Conservation (phyloP, 1,139 yeast genomes). For the Yamadazyma jaroonii region DNA sequence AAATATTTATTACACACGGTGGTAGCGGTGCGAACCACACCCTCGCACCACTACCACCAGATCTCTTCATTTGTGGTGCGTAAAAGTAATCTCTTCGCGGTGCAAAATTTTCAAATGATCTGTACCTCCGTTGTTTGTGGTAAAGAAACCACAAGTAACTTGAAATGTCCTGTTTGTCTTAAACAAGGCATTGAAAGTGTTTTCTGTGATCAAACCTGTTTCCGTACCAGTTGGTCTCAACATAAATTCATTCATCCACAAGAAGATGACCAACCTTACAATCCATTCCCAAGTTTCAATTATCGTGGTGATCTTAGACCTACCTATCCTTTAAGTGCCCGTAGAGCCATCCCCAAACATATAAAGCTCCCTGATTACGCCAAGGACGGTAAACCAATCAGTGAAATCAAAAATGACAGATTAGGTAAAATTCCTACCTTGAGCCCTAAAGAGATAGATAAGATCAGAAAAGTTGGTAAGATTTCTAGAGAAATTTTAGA, state of each 20-base stretch:
- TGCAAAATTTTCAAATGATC: constrained; percentile 13
- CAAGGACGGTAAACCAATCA: constrained; percentile 68
- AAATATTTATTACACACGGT: too few species aligned
- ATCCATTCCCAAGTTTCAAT: constrained; percentile 80
- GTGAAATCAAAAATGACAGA: constrained; percentile 75
- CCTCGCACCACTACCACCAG: background rate
- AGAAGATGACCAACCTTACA: constrained; percentile 51
- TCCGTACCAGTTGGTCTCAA: constrained; percentile 68
- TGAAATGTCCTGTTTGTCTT: constrained; percentile 91
- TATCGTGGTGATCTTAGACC: constrained; percentile 80
- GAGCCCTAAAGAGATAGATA: constrained; percentile 63
- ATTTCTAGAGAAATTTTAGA: constrained; percentile 89
- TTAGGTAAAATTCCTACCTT: constrained; percentile 62
- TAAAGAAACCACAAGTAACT: constrained; percentile 65
- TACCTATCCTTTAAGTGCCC: constrained; percentile 74
- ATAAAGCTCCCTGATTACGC: constrained; percentile 87
- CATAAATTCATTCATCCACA: constrained; percentile 51
- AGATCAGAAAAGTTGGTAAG: constrained; percentile 68
- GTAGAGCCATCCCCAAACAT: constrained; percentile 66
- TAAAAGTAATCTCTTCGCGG: background rate
- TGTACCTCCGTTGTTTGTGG: constrained; percentile 86
- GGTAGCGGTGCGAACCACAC: too few species aligned
- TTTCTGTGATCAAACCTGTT: constrained; percentile 86
- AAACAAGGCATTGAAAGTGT: constrained; percentile 60
- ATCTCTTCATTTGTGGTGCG: background rate